Evolutionary conservation across 148 eudicot genomes (phyloP).

Genomic region (Selenicereus undatus): DNA sequence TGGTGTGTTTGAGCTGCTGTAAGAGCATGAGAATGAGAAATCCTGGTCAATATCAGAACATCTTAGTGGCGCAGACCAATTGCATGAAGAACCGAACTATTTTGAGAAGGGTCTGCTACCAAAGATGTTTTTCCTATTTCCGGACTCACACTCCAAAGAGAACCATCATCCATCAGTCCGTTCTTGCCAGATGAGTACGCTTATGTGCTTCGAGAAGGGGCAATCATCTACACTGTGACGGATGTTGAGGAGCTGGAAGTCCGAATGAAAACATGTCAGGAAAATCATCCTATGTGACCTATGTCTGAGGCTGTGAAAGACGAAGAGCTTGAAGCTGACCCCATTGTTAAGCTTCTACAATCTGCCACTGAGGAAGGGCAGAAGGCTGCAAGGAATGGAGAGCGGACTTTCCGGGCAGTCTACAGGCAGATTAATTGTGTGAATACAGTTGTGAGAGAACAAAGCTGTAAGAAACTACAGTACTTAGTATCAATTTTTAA

Average conservation of each 20-base stretch:
- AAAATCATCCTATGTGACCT: conserved; percentile 78
- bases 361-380: conserved; percentile 87
- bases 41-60: too few relatives aligned
- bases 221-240: conserved; percentile 79
- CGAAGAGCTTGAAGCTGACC: conserved; percentile 70
- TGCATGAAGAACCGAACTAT: too few relatives aligned
- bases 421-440: too few relatives aligned
- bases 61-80: too few relatives aligned
- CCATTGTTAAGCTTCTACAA: conserved; percentile 64
- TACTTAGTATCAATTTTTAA: too few relatives aligned
- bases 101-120: too few relatives aligned
- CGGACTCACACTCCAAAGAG: too few relatives aligned
- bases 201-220: conserved; percentile 67
- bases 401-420: too few relatives aligned
- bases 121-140: too few relatives aligned
- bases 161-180: conserved; percentile 28
- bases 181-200: conserved; percentile 90
- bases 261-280: conserved; percentile 86
- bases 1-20: too few relatives aligned
- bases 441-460: too few relatives aligned
- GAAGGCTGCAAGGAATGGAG: conserved; percentile 70
- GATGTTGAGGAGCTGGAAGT: conserved; percentile 93
- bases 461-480: too few relatives aligned
- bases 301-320: conserved; percentile 60
- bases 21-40: not conserved